phyloP scores from a whole-genome alignment of 2,329 filamentous ascomycete species.

The Alternaria triticimaculans region DNA sequence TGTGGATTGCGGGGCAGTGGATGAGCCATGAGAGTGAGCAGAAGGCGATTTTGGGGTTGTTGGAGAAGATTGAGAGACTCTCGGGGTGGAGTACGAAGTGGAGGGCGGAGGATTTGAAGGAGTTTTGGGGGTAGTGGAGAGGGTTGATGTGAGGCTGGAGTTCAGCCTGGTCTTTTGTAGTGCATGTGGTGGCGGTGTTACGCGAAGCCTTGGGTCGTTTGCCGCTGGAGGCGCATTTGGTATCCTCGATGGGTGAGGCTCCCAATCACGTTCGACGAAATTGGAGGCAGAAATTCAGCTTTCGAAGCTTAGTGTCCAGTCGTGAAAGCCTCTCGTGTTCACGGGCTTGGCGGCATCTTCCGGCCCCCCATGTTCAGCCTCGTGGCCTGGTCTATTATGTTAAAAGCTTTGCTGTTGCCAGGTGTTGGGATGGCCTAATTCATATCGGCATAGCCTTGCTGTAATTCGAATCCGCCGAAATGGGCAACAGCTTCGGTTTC shows the following conservation, averaged over 20 bases:
- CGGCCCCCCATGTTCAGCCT: not conserved
- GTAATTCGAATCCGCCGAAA: not conserved
- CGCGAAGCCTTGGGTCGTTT: not conserved
- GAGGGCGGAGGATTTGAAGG: slow-evolving; percentile 60
- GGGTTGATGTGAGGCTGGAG: not conserved
- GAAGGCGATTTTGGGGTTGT: slow-evolving; percentile 55
- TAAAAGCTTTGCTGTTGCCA: not conserved
- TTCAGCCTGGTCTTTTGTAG: not conserved
- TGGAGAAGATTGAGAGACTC: slow-evolving; percentile 59
- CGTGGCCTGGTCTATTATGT: not conserved
- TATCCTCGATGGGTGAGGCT: not conserved
- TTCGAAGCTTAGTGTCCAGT: not conserved
- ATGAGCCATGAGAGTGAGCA: slow-evolving; percentile 56
- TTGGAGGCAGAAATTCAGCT: not conserved
- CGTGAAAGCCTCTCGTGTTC: not conserved
- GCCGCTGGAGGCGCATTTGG: not conserved
- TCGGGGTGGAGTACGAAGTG: slow-evolving; percentile 62
- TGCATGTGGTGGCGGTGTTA: not conserved
- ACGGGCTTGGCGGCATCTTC: not conserved
- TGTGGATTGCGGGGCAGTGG: slow-evolving; percentile 57
- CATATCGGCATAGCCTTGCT: not conserved
- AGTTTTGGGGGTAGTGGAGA: slow-evolving; percentile 55
- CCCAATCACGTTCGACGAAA: not conserved
- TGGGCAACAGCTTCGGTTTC: not conserved
- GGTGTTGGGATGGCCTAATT: not conserved